Evolutionary conservation across 106 monocot genomes (phyloP), one percentile per base, ranked within the genome.

Genomic region (Cymbidium sinense): DNA sequence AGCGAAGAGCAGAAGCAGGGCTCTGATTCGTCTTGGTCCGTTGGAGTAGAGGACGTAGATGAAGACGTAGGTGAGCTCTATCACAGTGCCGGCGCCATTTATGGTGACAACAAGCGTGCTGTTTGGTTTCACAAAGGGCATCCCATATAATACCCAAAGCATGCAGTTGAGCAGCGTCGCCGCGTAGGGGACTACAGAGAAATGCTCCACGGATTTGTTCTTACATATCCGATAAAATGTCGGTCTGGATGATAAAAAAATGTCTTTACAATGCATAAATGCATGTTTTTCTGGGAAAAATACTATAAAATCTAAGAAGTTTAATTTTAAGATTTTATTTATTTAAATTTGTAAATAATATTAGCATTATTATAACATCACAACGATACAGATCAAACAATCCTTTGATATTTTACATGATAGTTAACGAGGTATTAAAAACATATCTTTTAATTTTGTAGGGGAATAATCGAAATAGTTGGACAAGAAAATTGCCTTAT

Each of bases 171-270:
- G 73, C 15, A 74, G 43, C 19, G 80, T 80, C 27, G 52, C 34
- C 6, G 74, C 27, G 58, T 80, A 80, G 11, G 80, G 80, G 6
- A 80, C 0, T 2, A 74, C 39, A 12, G 80, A 74, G 58, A 74
- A 80, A 15, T 80, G 39, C 74, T 80, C 80, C 74, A 80, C 80
- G 18, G 37, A 73, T 64, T 36, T 80, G 27, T 80, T 80, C 54
- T 80, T 80, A 2, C 2, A 13, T 80, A 80, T 80, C 27, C 58
- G 37, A 6, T 73, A 21, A 64, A 80, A 80, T 13, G 80, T 74
- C 27, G 80, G 80, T 27, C 80, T 80, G 28, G n/a, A n/a, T n/a
- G n/a, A n/a, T n/a, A n/a, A n/a, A 50, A 6, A 0, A 50, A 50
- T n/a, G n/a, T n/a, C n/a, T n/a, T n/a, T n/a, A n/a, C n/a, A n/a